These are phyloP conservation scores for Exophiala viscosa DNA, from an alignment of 2,329 filamentous ascomycete species.

Conservation along the genomic window DNA sequence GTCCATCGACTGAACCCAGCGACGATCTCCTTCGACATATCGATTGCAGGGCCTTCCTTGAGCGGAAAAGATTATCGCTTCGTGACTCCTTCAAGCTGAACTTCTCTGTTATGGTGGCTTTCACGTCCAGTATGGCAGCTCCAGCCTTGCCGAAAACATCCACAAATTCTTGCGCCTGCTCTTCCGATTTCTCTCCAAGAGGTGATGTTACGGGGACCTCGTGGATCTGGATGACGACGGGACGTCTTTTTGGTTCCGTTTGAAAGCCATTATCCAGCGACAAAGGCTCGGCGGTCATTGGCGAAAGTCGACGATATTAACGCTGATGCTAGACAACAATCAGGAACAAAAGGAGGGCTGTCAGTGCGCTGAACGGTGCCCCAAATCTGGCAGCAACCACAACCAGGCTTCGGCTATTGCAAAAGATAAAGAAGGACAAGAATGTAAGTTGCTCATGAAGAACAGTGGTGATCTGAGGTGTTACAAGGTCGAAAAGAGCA, in stretches of 20 bases:
- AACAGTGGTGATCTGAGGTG: background rate
- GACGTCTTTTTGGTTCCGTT: slow-evolving; percentile 11
- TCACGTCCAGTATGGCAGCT: background rate
- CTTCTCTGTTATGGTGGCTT: slow-evolving; percentile 9
- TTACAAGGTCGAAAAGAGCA: background rate
- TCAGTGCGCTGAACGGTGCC: background rate
- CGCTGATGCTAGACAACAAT: background rate
- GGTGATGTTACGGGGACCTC: slow-evolving; percentile 14
- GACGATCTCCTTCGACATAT: slow-evolving; percentile 14
- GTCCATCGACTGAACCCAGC: slow-evolving; percentile 10
- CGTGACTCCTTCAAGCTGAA: slow-evolving; percentile 9
- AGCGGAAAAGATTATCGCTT: slow-evolving; percentile 1
- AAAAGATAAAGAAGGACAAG: background rate
- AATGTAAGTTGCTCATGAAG: background rate
- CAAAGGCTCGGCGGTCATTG: slow-evolving; percentile 20
- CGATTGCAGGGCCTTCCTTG: background rate
- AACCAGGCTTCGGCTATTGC: background rate
- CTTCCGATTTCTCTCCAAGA: slow-evolving; percentile 1
- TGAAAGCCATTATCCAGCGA: slow-evolving; percentile 17
- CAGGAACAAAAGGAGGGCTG: background rate
- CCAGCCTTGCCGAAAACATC: slow-evolving; percentile 9
- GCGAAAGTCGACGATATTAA: slow-evolving; percentile 1
- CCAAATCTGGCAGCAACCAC: background rate
- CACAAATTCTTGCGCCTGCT: slow-evolving; percentile 1
- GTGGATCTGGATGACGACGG: slow-evolving; percentile 15